A percentile compares a stretch with the other conserved stretches of the same genome.
These are phyloP conservation scores for Pachyrhizus erosus DNA, from an alignment of 306 rosid species.

Conservation along the genomic window DNA sequence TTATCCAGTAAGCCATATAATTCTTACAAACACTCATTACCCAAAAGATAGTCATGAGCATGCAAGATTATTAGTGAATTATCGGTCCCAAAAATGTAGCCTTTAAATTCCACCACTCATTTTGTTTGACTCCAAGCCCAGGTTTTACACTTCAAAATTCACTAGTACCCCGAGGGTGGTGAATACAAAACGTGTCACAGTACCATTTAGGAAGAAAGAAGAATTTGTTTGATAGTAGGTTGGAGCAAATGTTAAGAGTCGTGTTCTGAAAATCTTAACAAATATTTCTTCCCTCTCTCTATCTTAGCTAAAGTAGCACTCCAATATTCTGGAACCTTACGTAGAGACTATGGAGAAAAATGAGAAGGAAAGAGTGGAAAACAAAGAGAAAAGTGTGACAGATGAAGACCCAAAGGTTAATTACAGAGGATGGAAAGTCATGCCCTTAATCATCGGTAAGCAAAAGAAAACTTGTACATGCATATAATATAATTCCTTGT, in stretches of 20 bases:
- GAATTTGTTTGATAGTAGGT: not conserved
- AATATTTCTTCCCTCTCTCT: not conserved
- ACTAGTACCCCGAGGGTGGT: not conserved
- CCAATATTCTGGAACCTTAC: not conserved
- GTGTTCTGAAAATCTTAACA: conserved; percentile 3
- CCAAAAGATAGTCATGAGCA: not conserved
- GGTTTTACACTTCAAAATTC: not conserved
- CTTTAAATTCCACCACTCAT: not conserved
- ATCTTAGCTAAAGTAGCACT: conserved; percentile 21
- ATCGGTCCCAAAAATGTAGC: not conserved
- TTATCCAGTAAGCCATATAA: not conserved
- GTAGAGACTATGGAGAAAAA: conserved; percentile 44
- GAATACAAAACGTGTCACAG: not conserved
- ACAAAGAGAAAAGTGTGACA: conserved; percentile 26
- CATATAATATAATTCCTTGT: not conserved
- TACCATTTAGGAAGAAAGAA: not conserved
- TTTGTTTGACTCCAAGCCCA: not conserved
- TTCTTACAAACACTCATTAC: not conserved
- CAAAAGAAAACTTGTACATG: not conserved
- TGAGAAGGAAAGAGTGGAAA: conserved; percentile 44
- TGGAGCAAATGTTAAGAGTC: not conserved
- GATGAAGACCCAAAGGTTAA: conserved; percentile 44
- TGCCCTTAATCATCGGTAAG: conserved; percentile 90
- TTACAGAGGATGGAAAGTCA: conserved; percentile 86
- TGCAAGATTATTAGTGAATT: not conserved